phyloP scores from a whole-genome alignment of 192 early-diverging fungal species.

The Thamnidium elegans region DNA sequence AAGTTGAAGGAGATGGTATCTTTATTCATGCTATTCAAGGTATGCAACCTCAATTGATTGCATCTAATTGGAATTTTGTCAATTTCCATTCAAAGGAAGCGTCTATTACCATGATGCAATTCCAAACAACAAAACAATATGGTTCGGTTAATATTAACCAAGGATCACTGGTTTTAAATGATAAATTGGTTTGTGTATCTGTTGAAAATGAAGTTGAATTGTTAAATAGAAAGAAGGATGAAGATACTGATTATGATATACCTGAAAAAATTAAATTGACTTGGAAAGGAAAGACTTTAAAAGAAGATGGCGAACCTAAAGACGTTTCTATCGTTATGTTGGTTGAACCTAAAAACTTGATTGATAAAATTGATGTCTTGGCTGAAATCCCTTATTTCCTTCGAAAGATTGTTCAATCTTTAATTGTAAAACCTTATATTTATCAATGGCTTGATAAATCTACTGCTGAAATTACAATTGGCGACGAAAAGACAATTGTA shows the following conservation, averaged over 20 bases:
- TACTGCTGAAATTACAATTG: slow-evolving; percentile 68
- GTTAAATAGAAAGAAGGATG: slow-evolving; percentile 60
- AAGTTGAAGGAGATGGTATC: slow-evolving; percentile 67
- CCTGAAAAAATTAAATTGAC: slow-evolving; percentile 69
- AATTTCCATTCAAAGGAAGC: slow-evolving; percentile 70
- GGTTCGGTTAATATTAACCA: slow-evolving; percentile 71
- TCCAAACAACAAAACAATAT: slow-evolving; percentile 69
- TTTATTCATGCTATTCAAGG: slow-evolving; percentile 85
- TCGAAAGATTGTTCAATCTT: slow-evolving; percentile 86
- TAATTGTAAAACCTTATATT: slow-evolving; percentile 89
- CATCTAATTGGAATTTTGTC: slow-evolving; percentile 81
- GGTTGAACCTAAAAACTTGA: slow-evolving; percentile 56
- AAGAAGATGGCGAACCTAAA: slow-evolving; percentile 59
- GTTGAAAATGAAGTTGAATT: slow-evolving; percentile 71
- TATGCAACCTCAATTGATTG: slow-evolving; percentile 82
- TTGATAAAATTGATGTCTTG: slow-evolving; percentile 88
- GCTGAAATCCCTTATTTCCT: slow-evolving; percentile 88
- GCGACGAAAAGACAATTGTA: slow-evolving; percentile 59
- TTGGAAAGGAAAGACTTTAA: slow-evolving; percentile 78
- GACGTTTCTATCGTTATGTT: slow-evolving; percentile 62
- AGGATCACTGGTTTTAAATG: slow-evolving; percentile 66
- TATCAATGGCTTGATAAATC: slow-evolving; percentile 91
- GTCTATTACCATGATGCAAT: slow-evolving; percentile 70
- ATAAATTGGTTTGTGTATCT: slow-evolving; percentile 68
- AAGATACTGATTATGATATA: slow-evolving; percentile 82